These are phyloP conservation scores for Discostella stelligeroides DNA, from an alignment of 108 stramenopile species.

Conservation along the genomic window DNA sequence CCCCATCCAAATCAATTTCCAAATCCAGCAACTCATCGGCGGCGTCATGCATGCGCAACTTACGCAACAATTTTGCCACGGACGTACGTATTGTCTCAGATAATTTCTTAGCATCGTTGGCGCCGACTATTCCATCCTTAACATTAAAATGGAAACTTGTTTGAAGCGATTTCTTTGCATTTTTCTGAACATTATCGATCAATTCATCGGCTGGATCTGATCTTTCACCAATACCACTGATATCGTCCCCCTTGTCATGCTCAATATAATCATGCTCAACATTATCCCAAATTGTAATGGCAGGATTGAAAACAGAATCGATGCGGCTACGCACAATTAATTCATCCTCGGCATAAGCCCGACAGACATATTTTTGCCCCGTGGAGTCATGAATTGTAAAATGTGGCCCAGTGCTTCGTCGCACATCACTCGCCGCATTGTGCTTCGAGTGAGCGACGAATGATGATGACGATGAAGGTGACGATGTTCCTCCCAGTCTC, in stretches of 20 bases:
- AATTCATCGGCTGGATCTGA: conserved; percentile 21
- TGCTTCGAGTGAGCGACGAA: too few species aligned
- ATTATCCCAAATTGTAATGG: conserved; percentile 21
- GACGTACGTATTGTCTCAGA: conserved; percentile 14
- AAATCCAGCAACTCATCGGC: conserved; percentile 14
- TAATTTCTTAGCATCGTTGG: not conserved
- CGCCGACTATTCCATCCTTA: not conserved
- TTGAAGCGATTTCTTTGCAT: not conserved
- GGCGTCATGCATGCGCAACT: conserved; percentile 23
- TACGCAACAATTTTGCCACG: conserved; percentile 12
- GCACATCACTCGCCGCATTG: too few species aligned
- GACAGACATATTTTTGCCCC: conserved; percentile 70
- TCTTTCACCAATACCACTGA: conserved; percentile 18
- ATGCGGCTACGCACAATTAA: conserved; percentile 55
- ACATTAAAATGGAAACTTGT: conserved; percentile 7
- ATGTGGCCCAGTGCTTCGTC: conserved; percentile 42
- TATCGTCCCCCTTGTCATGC: not conserved
- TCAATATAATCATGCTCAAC: not conserved
- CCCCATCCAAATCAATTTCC: too few species aligned
- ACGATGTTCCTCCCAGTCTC: not conserved
- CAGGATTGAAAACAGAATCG: conserved; percentile 69
- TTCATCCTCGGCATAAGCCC: conserved; percentile 75
- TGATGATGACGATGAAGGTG: not conserved
- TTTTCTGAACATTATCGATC: conserved; percentile 4
- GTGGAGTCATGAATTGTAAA: conserved; percentile 58